These are phyloP conservation scores for Melanopsichium pennsylvanicum DNA, from an alignment of 1,284 basidiomycete genomes.

Conservation along the genomic window DNA sequence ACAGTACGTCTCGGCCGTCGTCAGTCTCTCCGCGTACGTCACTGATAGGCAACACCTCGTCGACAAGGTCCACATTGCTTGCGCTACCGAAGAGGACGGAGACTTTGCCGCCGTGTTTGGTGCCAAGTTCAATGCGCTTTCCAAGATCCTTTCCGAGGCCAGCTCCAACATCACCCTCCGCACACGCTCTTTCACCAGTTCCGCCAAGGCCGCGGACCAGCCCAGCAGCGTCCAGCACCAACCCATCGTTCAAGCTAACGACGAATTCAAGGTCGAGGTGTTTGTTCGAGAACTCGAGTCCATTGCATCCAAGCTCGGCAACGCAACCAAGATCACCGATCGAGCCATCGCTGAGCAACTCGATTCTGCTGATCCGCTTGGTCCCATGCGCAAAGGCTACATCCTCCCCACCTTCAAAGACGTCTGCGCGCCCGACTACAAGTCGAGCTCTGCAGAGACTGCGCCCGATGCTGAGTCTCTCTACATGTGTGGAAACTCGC, in stretches of 20 bases:
- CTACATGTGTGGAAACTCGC: constrained; percentile 96
- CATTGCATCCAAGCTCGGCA: constrained; percentile 36
- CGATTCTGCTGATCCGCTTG: constrained; percentile 38
- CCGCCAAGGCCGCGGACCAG: not conserved
- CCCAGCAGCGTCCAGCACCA: constrained; percentile 16
- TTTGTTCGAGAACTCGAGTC: constrained; percentile 36
- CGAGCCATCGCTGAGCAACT: constrained; percentile 40
- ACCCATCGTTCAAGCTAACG: constrained; percentile 18
- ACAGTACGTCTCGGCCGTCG: constrained; percentile 37
- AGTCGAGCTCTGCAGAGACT: constrained; percentile 19
- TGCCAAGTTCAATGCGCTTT: constrained; percentile 36
- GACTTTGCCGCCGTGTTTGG: constrained; percentile 32
- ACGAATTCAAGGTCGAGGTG: constrained; percentile 26
- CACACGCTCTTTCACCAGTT: not conserved
- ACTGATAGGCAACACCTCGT: constrained; percentile 37
- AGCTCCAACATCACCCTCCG: constrained; percentile 23
- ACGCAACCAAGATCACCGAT: constrained; percentile 29
- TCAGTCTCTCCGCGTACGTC: constrained; percentile 37
- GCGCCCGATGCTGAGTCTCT: constrained; percentile 67
- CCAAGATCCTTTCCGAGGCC: constrained; percentile 43
- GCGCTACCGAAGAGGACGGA: constrained; percentile 32
- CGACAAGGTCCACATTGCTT: constrained; percentile 30
- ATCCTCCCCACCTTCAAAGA: constrained; percentile 48
- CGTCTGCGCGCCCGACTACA: constrained; percentile 35
- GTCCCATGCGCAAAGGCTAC: constrained; percentile 43